A percentile compares a stretch with the other conserved stretches of the same genome.
Evolutionary conservation across 2,329 filamentous ascomycete species (phyloP).

Genomic region (Pseudogymnoascus destructans): DNA sequence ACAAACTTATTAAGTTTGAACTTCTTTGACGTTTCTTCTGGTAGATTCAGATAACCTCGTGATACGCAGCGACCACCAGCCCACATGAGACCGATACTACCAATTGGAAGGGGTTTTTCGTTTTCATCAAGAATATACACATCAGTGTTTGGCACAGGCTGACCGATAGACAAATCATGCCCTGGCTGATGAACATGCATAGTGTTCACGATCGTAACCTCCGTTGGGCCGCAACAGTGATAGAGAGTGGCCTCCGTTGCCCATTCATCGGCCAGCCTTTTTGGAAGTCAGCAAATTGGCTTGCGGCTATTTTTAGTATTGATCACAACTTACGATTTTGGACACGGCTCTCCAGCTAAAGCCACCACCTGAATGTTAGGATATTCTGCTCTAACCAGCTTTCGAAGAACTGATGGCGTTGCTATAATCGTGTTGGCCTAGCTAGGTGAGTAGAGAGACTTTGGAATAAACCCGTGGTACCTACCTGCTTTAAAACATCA

Average conservation of each 20-base stretch:
- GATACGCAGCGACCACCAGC: constrained; percentile 43
- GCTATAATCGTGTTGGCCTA: constrained; percentile 41
- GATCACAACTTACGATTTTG: constrained; percentile 28
- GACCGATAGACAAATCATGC: constrained; percentile 38
- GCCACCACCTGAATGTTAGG: constrained; percentile 40
- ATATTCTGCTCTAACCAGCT: constrained; percentile 34
- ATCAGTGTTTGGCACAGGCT: constrained; percentile 42
- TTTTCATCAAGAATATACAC: constrained; percentile 41
- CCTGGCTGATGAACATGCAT: constrained; percentile 38
- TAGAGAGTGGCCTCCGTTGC: constrained; percentile 35
- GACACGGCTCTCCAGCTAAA: constrained; percentile 42
- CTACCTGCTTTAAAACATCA: constrained; percentile 33
- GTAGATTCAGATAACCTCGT: constrained; percentile 41
- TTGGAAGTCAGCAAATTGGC: constrained; percentile 10
- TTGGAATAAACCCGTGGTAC: background rate
- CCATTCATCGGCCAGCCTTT: constrained; percentile 42
- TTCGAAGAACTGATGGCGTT: constrained; percentile 41
- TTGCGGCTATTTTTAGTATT: background rate
- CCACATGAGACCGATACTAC: constrained; percentile 41
- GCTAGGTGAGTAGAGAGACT: background rate
- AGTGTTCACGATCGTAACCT: constrained; percentile 47
- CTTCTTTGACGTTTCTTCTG: constrained; percentile 35
- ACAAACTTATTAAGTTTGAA: constrained; percentile 40
- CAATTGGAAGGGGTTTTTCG: constrained; percentile 33
- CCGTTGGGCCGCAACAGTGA: constrained; percentile 48